These are phyloP conservation scores for Carex myosuroides DNA, from an alignment of 176 grass and related monocot species.

Conservation along the genomic window DNA sequence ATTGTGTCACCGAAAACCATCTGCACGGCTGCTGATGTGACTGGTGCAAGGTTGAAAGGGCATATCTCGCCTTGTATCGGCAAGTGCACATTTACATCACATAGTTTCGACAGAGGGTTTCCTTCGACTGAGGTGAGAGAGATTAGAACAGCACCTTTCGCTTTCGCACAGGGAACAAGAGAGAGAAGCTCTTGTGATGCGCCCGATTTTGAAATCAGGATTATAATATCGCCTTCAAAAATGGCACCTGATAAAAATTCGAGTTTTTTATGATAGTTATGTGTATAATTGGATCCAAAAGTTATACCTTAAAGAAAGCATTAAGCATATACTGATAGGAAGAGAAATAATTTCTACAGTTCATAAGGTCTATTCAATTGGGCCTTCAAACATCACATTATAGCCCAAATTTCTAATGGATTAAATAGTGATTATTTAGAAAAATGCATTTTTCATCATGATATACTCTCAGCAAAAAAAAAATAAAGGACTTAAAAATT, in stretches of 20 bases:
- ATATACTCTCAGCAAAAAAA: background rate
- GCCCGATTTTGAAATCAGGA: slow-evolving; percentile 91
- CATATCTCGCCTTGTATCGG: slow-evolving; percentile 89
- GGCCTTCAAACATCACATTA: background rate
- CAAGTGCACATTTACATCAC: slow-evolving; percentile 89
- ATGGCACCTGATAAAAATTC: slow-evolving; percentile 18
- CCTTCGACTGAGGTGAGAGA: slow-evolving; percentile 60
- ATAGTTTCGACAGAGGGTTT: slow-evolving; percentile 55
- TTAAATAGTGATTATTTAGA: background rate
- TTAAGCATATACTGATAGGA: background rate
- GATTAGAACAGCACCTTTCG: slow-evolving; percentile 68
- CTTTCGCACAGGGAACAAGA: slow-evolving; percentile 73
- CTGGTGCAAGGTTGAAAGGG: slow-evolving; percentile 79
- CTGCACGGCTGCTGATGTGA: slow-evolving; percentile 81
- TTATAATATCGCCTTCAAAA: slow-evolving; percentile 57
- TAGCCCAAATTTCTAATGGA: background rate
- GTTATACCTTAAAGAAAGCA: background rate
- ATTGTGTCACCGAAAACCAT: slow-evolving; percentile 93
- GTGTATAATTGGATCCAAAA: background rate
- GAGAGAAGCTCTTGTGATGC: slow-evolving; percentile 83
- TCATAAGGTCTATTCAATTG: background rate
- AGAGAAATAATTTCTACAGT: background rate
- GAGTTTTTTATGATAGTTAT: too few species aligned
- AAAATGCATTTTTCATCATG: background rate
- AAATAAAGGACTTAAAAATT: too few species aligned